phyloP scores from a whole-genome alignment of 805 yeast species.

The Candida jianshihensis region DNA sequence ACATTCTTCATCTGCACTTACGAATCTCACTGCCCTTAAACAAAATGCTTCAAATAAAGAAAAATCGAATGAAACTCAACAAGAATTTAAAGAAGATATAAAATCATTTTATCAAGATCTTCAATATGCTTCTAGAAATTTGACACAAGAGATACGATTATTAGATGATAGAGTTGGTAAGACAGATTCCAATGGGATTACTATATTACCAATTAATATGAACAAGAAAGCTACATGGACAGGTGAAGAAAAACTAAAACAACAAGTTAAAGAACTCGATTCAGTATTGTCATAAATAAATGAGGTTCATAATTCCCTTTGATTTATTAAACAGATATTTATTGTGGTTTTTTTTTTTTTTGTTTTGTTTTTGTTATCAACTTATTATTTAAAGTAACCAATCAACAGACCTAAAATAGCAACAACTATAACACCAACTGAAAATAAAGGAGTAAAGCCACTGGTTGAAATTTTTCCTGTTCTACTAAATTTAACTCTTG shows the following conservation, averaged over 20 bases:
- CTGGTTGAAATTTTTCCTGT: no score
- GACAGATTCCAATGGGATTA: constrained; percentile 36
- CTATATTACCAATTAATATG: constrained; percentile 60
- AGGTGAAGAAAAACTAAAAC: constrained; percentile 49
- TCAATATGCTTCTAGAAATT: constrained; percentile 48
- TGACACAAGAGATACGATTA: constrained; percentile 60
- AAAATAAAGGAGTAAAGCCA: no score
- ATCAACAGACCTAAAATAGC: constrained; percentile 10
- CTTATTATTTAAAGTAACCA: constrained; percentile 6
- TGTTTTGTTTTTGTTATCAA: no score
- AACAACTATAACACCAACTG: constrained; percentile 14
- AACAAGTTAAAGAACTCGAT: constrained; percentile 34
- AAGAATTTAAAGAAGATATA: constrained; percentile 37
- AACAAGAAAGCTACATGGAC: constrained; percentile 66
- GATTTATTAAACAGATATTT: no score
- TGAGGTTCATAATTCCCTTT: no score
- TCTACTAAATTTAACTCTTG: constrained; percentile 30
- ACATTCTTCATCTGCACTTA: constrained; percentile 39
- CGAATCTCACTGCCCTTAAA: constrained; percentile 32
- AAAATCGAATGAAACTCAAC: constrained; percentile 23
- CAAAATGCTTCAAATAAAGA: constrained; percentile 16
- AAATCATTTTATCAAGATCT: constrained; percentile 45
- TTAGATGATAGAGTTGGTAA: constrained; percentile 55
- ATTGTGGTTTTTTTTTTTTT: no score
- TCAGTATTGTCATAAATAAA: constrained; percentile 11